Evolutionary conservation across 2,329 filamentous ascomycete genomes (phyloP).

Genomic region (Botrytis pseudocinerea): DNA sequence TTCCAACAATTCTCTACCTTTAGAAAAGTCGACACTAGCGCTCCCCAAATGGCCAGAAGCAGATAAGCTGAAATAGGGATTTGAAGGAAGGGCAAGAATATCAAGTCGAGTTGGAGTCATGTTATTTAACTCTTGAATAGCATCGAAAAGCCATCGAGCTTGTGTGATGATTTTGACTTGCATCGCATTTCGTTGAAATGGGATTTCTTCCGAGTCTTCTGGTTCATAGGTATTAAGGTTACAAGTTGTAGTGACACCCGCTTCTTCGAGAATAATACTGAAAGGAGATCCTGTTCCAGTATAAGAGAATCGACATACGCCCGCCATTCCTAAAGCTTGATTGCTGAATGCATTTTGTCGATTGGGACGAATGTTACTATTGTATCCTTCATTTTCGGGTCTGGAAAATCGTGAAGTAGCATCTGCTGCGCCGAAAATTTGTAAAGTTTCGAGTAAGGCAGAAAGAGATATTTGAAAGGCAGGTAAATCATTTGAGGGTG

Average conservation of each 20-base stretch:
- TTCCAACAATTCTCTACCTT: constrained; percentile 68
- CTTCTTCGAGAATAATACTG: constrained; percentile 82
- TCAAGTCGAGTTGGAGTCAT: constrained; percentile 69
- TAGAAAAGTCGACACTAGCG: constrained; percentile 66
- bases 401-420: constrained; percentile 56
- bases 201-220: constrained; percentile 75
- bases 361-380: constrained; percentile 62
- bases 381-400: constrained; percentile 60
- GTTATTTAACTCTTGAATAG: constrained; percentile 64
- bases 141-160: constrained; percentile 69
- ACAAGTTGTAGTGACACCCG: constrained; percentile 84
- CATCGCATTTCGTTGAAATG: constrained; percentile 77
- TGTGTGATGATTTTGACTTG: constrained; percentile 95
- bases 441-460: constrained; percentile 87
- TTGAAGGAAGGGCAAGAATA: constrained; percentile 58
- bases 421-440: constrained; percentile 90
- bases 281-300: constrained; percentile 72
- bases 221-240: constrained; percentile 86
- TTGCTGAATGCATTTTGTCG: constrained; percentile 77
- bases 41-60: constrained; percentile 61
- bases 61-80: constrained; percentile 74
- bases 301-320: constrained; percentile 84
- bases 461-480: constrained; percentile 85
- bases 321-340: constrained; percentile 78
- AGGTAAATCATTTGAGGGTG: constrained; percentile 50